These are phyloP conservation scores for Scorias spongiosa DNA, from an alignment of 2,329 filamentous ascomycete species.

Conservation along the genomic window DNA sequence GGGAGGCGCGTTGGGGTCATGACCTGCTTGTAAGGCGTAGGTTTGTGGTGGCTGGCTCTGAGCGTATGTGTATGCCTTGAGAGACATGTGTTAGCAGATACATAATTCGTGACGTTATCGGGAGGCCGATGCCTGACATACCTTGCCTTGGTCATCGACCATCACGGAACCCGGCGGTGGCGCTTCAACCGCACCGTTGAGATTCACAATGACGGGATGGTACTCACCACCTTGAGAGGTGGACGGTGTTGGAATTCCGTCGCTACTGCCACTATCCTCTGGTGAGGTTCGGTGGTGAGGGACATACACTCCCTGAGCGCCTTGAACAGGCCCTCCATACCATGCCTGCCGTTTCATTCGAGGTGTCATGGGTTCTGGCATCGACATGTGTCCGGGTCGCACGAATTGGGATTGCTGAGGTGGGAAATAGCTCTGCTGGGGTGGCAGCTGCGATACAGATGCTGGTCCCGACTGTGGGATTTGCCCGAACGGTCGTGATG, in stretches of 20 bases:
- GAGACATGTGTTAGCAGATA: not conserved
- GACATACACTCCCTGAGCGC: constrained; percentile 7
- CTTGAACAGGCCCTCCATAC: constrained; percentile 44
- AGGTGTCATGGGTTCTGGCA: constrained; percentile 32
- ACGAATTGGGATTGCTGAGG: constrained; percentile 4
- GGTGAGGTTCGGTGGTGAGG: constrained; percentile 37
- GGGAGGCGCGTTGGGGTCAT: constrained; percentile 16
- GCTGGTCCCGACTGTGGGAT: constrained; percentile 12
- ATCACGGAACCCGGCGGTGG: constrained; percentile 22
- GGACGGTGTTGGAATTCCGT: constrained; percentile 38
- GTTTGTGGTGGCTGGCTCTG: constrained; percentile 15
- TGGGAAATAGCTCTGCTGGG: constrained; percentile 8
- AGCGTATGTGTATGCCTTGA: constrained; percentile 10
- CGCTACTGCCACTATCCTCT: constrained; percentile 40
- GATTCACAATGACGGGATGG: constrained; percentile 37
- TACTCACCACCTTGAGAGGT: constrained; percentile 34
- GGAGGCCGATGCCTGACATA: not conserved
- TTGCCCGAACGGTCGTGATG: constrained; percentile 10
- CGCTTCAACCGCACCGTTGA: constrained; percentile 32
- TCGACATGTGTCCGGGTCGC: constrained; percentile 20
- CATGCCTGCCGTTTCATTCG: constrained; percentile 54
- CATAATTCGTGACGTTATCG: constrained; percentile 1
- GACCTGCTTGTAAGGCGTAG: constrained; percentile 20
- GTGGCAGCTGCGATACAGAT: constrained; percentile 8
- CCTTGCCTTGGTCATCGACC: constrained; percentile 21